These are phyloP conservation scores for Epichloe hybrida DNA, from an alignment of 2,329 filamentous ascomycete species.

Conservation along the genomic window DNA sequence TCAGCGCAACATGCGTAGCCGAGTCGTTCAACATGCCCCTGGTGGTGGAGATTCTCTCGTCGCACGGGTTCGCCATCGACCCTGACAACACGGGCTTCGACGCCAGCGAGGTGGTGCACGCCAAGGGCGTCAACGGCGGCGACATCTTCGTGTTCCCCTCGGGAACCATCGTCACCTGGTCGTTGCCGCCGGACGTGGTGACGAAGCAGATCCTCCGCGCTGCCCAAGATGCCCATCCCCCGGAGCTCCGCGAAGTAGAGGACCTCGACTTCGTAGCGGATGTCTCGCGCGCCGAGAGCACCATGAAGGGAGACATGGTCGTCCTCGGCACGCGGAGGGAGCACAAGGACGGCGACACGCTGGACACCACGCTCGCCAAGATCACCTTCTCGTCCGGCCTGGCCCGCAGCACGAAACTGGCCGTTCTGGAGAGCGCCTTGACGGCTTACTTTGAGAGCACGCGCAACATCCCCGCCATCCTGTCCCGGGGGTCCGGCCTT, in stretches of 20 bases:
- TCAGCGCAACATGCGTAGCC: conserved; percentile 48
- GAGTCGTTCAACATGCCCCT: conserved; percentile 50
- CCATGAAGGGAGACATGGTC: conserved; percentile 77
- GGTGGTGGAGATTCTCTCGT: conserved; percentile 42
- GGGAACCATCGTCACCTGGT: conserved; percentile 87
- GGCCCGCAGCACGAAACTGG: conserved; percentile 84
- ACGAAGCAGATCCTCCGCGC: conserved; percentile 62
- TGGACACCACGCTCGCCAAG: conserved; percentile 66
- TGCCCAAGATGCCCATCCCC: conserved; percentile 59
- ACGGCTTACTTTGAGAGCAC: conserved; percentile 79
- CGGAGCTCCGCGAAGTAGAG: conserved; percentile 64
- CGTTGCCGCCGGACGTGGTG: conserved; percentile 63
- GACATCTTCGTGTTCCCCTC: conserved; percentile 96
- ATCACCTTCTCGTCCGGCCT: conserved; percentile 94
- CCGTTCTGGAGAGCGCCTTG: conserved; percentile 74
- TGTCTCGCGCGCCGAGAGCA: conserved; percentile 54
- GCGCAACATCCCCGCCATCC: conserved; percentile 62
- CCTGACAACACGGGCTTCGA: conserved; percentile 49
- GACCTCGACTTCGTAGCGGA: conserved; percentile 81
- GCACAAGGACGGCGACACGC: conserved; percentile 26
- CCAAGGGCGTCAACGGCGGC: conserved; percentile 48
- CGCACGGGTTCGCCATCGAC: conserved; percentile 48
- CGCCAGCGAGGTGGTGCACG: conserved; percentile 48
- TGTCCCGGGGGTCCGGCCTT: conserved; percentile 49
- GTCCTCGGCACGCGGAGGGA: conserved; percentile 65